A percentile compares a stretch with the other conserved stretches of the same genome.
phyloP scores from a whole-genome alignment of 257 asterid species.

The Cruciata laevipes region DNA sequence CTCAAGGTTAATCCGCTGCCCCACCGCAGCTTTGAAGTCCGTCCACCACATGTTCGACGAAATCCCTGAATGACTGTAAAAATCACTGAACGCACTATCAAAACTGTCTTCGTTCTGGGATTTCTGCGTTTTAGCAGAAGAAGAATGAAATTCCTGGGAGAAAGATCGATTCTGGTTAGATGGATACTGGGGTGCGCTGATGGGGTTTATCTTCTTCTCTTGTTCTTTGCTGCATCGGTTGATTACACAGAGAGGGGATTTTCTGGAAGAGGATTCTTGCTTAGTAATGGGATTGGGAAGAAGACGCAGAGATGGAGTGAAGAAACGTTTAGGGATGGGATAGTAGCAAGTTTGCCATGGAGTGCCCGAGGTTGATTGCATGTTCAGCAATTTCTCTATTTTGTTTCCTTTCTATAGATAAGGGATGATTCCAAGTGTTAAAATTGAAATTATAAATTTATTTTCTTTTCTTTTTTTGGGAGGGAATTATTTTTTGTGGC shows the following conservation, averaged over 20 bases:
- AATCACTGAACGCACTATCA: slow-evolving; percentile 20
- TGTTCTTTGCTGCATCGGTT: slow-evolving; percentile 58
- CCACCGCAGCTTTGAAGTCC: slow-evolving; percentile 70
- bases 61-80: slow-evolving; percentile 22
- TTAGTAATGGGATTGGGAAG: slow-evolving; percentile 17
- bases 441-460: slow-evolving; percentile 6
- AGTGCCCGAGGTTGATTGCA: slow-evolving; percentile 54
- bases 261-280: slow-evolving; percentile 19
- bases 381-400: slow-evolving; percentile 27
- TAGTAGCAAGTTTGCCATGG: slow-evolving; percentile 60
- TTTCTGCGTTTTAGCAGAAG: slow-evolving; percentile 25
- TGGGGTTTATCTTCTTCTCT: slow-evolving; percentile 29
- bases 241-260: slow-evolving; percentile 35
- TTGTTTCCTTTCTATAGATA: slow-evolving; percentile 3
- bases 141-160: slow-evolving; percentile 33
- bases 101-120: slow-evolving; percentile 24
- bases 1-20: slow-evolving; percentile 82
- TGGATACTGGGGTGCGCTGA: slow-evolving; percentile 15
- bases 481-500: background rate
- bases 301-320: slow-evolving; percentile 27
- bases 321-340: slow-evolving; percentile 45
- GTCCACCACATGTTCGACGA: slow-evolving; percentile 75
- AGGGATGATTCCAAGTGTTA: background rate
- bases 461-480: background rate
- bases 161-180: slow-evolving; percentile 23